Conservation (phyloP, 208 protist species). For the Wallacemonas sp. region DNA sequence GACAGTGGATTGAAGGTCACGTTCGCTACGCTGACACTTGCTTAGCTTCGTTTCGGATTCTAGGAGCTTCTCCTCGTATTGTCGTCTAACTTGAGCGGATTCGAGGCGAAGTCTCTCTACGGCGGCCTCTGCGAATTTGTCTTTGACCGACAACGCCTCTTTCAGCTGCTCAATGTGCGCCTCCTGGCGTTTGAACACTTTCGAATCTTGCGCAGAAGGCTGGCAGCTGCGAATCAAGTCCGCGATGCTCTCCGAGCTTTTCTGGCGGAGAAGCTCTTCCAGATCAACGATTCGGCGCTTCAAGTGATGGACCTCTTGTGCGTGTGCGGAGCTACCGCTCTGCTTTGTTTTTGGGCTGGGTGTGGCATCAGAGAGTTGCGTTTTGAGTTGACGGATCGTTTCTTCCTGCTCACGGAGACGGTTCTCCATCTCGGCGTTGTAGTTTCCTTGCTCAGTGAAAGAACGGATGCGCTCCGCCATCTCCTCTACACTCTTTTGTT, state of each 20-base stretch:
- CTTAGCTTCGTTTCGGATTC: conserved; percentile 11
- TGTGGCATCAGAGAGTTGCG: conserved; percentile 12
- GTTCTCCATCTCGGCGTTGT: not conserved
- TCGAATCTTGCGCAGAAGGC: conserved; percentile 28
- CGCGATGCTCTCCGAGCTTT: conserved; percentile 44
- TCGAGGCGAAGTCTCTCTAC: conserved; percentile 55
- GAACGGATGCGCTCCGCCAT: conserved; percentile 32
- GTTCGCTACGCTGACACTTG: not conserved
- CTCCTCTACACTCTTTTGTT: conserved; percentile 31
- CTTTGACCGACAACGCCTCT: conserved; percentile 58
- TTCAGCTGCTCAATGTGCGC: conserved; percentile 47
- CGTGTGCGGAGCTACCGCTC: not conserved
- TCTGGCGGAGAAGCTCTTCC: conserved; percentile 35
- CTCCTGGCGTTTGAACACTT: conserved; percentile 47
- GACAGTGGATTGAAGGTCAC: not conserved
- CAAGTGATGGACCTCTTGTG: conserved; percentile 22
- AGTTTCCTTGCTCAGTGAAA: conserved; percentile 20
- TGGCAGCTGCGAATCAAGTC: conserved; percentile 64
- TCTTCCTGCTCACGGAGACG: conserved; percentile 18
- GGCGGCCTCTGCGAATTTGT: conserved; percentile 49
- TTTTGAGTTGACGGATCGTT: conserved; percentile 33
- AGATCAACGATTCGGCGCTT: conserved; percentile 41
- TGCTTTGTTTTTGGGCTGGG: conserved; percentile 2
- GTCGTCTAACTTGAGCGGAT: conserved; percentile 42
- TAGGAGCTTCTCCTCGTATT: conserved; percentile 58